Conservation (phyloP, 805 yeast genomes). For the Candida silvicultrix region DNA sequence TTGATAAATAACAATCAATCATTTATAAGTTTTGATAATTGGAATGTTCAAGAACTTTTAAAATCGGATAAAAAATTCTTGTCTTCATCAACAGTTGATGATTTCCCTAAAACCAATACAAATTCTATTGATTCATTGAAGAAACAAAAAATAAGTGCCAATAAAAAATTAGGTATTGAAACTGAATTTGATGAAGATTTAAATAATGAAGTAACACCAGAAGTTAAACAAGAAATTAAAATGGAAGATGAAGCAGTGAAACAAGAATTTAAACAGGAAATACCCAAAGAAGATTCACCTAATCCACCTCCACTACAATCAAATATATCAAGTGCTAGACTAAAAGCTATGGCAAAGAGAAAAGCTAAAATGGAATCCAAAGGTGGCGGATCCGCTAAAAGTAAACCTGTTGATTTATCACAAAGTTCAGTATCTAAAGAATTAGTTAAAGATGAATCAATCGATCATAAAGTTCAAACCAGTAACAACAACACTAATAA, state of each 20-base stretch:
- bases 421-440: slow-evolving; percentile 62
- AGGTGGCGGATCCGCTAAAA: slow-evolving; percentile 35
- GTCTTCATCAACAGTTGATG: slow-evolving; percentile 23
- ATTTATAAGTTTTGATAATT: slow-evolving; percentile 41
- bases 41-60: slow-evolving; percentile 43
- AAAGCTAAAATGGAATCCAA: slow-evolving; percentile 72
- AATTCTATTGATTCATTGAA: slow-evolving; percentile 35
- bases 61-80: slow-evolving; percentile 42
- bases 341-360: slow-evolving; percentile 92
- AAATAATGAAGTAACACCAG: slow-evolving; percentile 13
- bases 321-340: slow-evolving; percentile 56
- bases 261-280: slow-evolving; percentile 4
- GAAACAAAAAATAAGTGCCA: slow-evolving; percentile 41
- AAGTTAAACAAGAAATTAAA: slow-evolving; percentile 5
- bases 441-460: slow-evolving; percentile 30
- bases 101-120: slow-evolving; percentile 26
- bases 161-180: slow-evolving; percentile 36
- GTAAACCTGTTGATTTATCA: slow-evolving; percentile 56
- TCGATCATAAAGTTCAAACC: slow-evolving; percentile 9
- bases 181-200: slow-evolving; percentile 23
- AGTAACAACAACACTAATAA: slow-evolving; percentile 26
- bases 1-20: slow-evolving; percentile 28
- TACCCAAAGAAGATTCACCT: slow-evolving; percentile 11
- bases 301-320: slow-evolving; percentile 18
- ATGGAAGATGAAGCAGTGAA: too few species aligned